Evolutionary conservation across 1,139 yeast genomes (phyloP).

Genomic region (Taphrina pruni): DNA sequence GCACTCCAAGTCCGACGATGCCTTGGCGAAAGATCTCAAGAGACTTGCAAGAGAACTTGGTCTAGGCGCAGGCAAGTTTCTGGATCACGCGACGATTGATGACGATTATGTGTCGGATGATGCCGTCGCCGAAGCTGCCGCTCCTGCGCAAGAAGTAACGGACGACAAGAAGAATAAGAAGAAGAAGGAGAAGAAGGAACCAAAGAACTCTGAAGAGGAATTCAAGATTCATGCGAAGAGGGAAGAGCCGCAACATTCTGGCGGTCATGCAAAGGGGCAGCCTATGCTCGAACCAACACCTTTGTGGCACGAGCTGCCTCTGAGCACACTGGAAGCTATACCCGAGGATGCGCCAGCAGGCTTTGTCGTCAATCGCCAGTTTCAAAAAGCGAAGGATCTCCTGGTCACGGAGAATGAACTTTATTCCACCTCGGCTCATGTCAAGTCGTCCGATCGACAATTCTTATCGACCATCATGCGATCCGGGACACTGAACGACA

Average conservation of each 20-base stretch:
- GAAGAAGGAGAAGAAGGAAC: slow-evolving; percentile 52
- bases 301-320: slow-evolving; percentile 34
- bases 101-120: slow-evolving; percentile 52
- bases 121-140: background rate
- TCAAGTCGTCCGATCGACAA: slow-evolving; percentile 69
- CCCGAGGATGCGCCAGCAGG: slow-evolving; percentile 54
- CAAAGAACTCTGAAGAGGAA: slow-evolving; percentile 45
- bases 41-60: slow-evolving; percentile 57
- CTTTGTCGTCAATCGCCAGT: slow-evolving; percentile 62
- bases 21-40: slow-evolving; percentile 56
- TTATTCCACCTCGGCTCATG: slow-evolving; percentile 41
- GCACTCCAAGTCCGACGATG: slow-evolving; percentile 66
- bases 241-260: slow-evolving; percentile 41
- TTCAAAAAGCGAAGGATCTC: slow-evolving; percentile 68
- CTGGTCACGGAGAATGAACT: slow-evolving; percentile 73
- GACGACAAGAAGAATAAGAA: slow-evolving; percentile 52
- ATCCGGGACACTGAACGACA: slow-evolving; percentile 94
- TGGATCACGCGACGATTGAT: slow-evolving; percentile 68
- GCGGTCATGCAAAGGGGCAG: slow-evolving; percentile 22
- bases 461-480: slow-evolving; percentile 87
- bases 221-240: slow-evolving; percentile 47
- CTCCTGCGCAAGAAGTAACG: slow-evolving; percentile 50
- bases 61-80: slow-evolving; percentile 63
- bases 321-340: slow-evolving; percentile 19
- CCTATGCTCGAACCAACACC: slow-evolving; percentile 31